These are phyloP conservation scores for Gremmenia infestans DNA, from an alignment of 2,329 filamentous ascomycete genomes.

Conservation along the genomic window DNA sequence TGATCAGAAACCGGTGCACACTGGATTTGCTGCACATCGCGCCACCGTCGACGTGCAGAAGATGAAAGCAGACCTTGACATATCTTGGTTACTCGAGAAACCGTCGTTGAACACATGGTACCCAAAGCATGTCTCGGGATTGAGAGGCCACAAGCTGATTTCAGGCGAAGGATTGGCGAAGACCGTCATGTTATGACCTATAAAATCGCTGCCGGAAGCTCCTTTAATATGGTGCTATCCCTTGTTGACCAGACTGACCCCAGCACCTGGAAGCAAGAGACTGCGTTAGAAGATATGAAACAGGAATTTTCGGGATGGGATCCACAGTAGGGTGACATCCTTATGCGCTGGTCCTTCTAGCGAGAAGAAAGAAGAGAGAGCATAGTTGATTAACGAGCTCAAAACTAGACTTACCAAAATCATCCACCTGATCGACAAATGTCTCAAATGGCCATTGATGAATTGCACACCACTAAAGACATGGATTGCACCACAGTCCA, in stretches of 20 bases:
- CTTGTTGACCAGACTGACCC: constrained; percentile 29
- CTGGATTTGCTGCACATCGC: constrained; percentile 40
- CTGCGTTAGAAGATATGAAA: constrained; percentile 20
- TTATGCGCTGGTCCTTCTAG: too few relatives aligned
- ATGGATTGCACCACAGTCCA: constrained; percentile 23
- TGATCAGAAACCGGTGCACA: constrained; percentile 31
- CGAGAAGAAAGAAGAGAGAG: neutral
- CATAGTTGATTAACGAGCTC: neutral
- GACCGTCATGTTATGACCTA: constrained; percentile 30
- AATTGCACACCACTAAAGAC: neutral
- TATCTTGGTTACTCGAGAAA: constrained; percentile 36
- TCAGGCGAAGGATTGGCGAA: constrained; percentile 22
- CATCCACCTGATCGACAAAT: constrained; percentile 10
- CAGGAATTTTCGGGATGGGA: constrained; percentile 12
- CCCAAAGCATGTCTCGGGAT: neutral
- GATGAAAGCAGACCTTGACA: constrained; percentile 33
- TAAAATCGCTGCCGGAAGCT: constrained; percentile 22
- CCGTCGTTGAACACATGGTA: constrained; percentile 31
- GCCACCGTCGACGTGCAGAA: constrained; percentile 36
- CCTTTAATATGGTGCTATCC: constrained; percentile 26
- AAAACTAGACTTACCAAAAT: constrained; percentile 7
- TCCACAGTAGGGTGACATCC: neutral
- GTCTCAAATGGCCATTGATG: constrained; percentile 14
- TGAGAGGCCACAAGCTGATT: neutral
- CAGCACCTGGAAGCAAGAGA: constrained; percentile 26